These are phyloP conservation scores for Podaxis pistillaris DNA, from an alignment of 768 basidiomycete species.

Conservation along the genomic window DNA sequence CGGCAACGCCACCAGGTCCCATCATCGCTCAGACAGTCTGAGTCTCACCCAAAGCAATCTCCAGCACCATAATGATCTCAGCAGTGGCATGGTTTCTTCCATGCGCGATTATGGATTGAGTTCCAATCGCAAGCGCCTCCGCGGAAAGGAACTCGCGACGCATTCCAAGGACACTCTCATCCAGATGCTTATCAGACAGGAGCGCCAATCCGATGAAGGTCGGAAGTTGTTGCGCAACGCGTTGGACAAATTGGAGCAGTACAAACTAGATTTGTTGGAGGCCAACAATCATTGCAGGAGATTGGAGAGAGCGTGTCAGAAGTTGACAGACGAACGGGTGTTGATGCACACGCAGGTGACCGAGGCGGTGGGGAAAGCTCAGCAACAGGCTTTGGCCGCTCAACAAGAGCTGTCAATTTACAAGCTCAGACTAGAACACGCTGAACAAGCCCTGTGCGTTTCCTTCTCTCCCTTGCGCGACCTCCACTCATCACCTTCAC, in stretches of 20 bases:
- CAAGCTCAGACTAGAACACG: constrained; percentile 9
- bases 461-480: background rate
- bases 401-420: constrained; percentile 4
- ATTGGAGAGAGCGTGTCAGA: constrained; percentile 6
- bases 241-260: constrained; percentile 1
- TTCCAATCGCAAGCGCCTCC: constrained; percentile 1
- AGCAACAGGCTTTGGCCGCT: background rate
- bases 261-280: constrained; percentile 1
- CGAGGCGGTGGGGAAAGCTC: background rate
- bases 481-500: background rate
- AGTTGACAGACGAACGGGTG: constrained; percentile 9
- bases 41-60: background rate
- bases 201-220: background rate
- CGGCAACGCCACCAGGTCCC: background rate
- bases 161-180: constrained; percentile 8
- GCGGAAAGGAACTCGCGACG: constrained; percentile 3
- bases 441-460: constrained; percentile 7
- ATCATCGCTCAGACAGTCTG: background rate
- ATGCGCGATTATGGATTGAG: background rate
- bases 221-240: background rate
- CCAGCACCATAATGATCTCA: background rate
- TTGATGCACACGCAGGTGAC: constrained; percentile 3
- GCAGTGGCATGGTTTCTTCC: background rate
- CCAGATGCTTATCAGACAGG: constrained; percentile 4
- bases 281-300: constrained; percentile 6